Evolutionary conservation across 2,329 filamentous ascomycete species (phyloP).

Genomic region (Cladosporium oxysporum): DNA sequence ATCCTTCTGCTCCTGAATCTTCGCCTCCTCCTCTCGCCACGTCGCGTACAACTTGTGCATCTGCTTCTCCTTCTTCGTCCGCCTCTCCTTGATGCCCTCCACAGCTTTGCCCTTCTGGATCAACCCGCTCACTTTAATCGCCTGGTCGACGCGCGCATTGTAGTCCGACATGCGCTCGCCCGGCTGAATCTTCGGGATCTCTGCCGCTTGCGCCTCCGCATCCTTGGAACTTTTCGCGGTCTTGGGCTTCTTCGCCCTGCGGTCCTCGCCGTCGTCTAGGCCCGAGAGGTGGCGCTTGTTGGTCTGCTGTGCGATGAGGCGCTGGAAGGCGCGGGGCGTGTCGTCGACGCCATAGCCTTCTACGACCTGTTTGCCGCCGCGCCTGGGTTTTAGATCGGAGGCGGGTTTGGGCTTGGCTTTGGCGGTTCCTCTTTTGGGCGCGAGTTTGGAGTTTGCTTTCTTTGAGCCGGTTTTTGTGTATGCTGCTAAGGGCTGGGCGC

Average conservation of each 20-base stretch:
- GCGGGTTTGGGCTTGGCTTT: slow-evolving; percentile 22
- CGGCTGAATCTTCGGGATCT: slow-evolving; percentile 71
- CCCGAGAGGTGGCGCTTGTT: slow-evolving; percentile 61
- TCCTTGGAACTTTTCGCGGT: slow-evolving; percentile 24
- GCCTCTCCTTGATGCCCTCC: slow-evolving; percentile 64
- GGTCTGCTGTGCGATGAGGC: slow-evolving; percentile 73
- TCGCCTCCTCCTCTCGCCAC: slow-evolving; percentile 75
- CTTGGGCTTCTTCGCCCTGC: slow-evolving; percentile 52
- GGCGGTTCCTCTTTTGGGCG: slow-evolving; percentile 34
- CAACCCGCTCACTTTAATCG: slow-evolving; percentile 74
- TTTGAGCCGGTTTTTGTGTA: slow-evolving; percentile 41
- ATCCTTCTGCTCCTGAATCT: slow-evolving; percentile 74
- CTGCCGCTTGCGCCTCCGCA: slow-evolving; percentile 24
- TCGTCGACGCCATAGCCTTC: slow-evolving; percentile 66
- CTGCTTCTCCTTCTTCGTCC: slow-evolving; percentile 81
- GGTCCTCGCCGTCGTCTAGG: slow-evolving; percentile 67
- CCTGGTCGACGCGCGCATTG: slow-evolving; percentile 76
- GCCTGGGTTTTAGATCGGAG: slow-evolving; percentile 24
- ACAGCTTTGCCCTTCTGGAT: slow-evolving; percentile 60
- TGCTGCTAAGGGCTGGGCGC: slow-evolving; percentile 61
- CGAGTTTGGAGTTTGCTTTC: slow-evolving; percentile 35
- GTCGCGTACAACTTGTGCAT: slow-evolving; percentile 63
- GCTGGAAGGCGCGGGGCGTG: slow-evolving; percentile 82
- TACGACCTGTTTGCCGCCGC: slow-evolving; percentile 40
- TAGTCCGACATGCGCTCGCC: slow-evolving; percentile 85